Evolutionary conservation across 176 grass and related monocot species (phyloP).

Genomic region (Zoysia japonica): DNA sequence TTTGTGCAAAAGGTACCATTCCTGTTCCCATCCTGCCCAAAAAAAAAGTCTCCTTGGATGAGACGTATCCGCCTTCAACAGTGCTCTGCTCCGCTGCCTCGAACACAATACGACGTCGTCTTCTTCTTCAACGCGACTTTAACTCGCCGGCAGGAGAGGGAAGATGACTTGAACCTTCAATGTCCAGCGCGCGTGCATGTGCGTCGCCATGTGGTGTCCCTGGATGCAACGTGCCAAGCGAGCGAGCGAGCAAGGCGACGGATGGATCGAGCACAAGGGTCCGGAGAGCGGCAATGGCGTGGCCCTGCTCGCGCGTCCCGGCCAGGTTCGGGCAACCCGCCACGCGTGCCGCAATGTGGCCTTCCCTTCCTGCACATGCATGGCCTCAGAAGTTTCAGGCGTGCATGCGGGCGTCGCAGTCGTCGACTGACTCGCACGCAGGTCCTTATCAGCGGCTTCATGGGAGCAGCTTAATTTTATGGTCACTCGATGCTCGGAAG

Average conservation of each 20-base stretch:
- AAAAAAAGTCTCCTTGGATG: neutral
- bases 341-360: constrained; percentile 32
- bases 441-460: constrained; percentile 13
- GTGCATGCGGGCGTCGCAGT: neutral
- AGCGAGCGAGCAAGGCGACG: neutral
- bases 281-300: neutral
- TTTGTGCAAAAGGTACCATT: neutral
- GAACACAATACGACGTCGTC: neutral
- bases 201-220: neutral
- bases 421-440: neutral
- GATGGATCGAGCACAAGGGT: neutral
- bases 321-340: constrained; percentile 12
- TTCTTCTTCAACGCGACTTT: neutral
- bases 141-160: no score
- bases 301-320: neutral
- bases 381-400: neutral
- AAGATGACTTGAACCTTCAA: no score
- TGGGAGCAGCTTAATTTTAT: neutral
- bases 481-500: neutral
- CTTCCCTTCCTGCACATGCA: constrained; percentile 32
- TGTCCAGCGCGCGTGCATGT: neutral
- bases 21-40: neutral
- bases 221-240: constrained; percentile 11
- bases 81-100: neutral
- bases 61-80: neutral